phyloP scores from a whole-genome alignment of 306 rosid genomes.

The Prinsepia uniflora region DNA sequence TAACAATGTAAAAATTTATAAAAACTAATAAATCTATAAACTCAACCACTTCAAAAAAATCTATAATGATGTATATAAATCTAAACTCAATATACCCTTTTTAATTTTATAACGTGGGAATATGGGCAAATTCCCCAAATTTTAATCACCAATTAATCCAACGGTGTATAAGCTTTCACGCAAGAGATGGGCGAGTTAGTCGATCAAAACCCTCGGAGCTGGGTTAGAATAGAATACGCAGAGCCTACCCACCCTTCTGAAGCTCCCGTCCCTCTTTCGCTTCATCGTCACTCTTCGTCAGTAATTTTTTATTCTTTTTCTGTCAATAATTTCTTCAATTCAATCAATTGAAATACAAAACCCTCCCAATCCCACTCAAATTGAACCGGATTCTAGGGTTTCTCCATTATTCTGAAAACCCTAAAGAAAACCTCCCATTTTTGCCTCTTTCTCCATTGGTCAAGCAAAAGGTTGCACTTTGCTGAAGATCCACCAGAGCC shows the following conservation, averaged over 20 bases:
- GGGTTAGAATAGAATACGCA: conserved; percentile 32
- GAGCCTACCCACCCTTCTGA: conserved; percentile 25
- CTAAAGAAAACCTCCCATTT: conserved; percentile 11
- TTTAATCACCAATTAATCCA: background rate
- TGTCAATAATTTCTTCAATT: background rate
- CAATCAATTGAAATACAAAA: conserved; percentile 2
- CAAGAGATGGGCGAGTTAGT: conserved; percentile 3
- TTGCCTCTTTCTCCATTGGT: background rate
- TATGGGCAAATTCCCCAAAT: background rate
- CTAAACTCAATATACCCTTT: too few species aligned
- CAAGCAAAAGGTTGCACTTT: conserved; percentile 10
- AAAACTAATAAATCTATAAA: too few species aligned
- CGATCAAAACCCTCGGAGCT: conserved; percentile 6
- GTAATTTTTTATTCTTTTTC: background rate
- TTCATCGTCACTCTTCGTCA: conserved; percentile 4
- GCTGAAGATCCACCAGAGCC: conserved; percentile 23
- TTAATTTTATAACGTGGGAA: too few species aligned
- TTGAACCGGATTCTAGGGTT: conserved; percentile 30
- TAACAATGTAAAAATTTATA: too few species aligned
- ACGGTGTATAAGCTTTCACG: background rate
- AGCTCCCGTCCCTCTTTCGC: conserved; percentile 24
- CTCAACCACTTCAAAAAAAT: too few species aligned
- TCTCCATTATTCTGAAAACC: conserved; percentile 23
- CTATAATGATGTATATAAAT: too few species aligned
- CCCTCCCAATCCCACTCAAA: conserved; percentile 3